phyloP scores from a whole-genome alignment of 2,329 filamentous ascomycete species.

The Beauveria brongniartii region DNA sequence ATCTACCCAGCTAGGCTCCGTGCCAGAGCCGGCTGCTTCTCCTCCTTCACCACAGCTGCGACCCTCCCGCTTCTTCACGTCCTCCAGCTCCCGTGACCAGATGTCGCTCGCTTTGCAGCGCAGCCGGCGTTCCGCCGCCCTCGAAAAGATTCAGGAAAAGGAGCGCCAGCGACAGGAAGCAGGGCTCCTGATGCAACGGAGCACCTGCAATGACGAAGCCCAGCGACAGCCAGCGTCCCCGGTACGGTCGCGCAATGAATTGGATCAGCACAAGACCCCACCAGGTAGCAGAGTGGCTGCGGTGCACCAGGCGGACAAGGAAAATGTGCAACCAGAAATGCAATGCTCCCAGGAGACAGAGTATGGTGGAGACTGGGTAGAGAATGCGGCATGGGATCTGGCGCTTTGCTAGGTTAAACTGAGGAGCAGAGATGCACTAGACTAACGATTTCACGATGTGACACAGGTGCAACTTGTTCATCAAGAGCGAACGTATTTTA shows the following conservation, averaged over 20 bases:
- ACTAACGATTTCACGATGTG: background rate
- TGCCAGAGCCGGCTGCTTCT: background rate
- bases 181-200: background rate
- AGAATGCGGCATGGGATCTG: slow-evolving; percentile 26
- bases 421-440: background rate
- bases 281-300: background rate
- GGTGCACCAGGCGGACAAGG: background rate
- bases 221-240: background rate
- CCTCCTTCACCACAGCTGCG: background rate
- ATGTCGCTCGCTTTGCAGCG: slow-evolving; percentile 27
- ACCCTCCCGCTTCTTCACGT: slow-evolving; percentile 27
- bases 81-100: slow-evolving; percentile 27
- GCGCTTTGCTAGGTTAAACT: background rate
- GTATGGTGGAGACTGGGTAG: slow-evolving; percentile 31
- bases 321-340: background rate
- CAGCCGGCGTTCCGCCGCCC: slow-evolving; percentile 26
- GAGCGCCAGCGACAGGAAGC: slow-evolving; percentile 19
- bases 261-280: background rate
- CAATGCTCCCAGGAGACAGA: slow-evolving; percentile 29
- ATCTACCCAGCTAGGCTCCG: background rate
- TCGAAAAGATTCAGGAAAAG: slow-evolving; percentile 21
- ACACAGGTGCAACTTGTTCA: no score
- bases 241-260: no score
- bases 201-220: background rate
- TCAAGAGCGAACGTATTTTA: background rate